Evolutionary conservation across 306 rosid genomes (phyloP).

Genomic region (Ceratonia siliqua): DNA sequence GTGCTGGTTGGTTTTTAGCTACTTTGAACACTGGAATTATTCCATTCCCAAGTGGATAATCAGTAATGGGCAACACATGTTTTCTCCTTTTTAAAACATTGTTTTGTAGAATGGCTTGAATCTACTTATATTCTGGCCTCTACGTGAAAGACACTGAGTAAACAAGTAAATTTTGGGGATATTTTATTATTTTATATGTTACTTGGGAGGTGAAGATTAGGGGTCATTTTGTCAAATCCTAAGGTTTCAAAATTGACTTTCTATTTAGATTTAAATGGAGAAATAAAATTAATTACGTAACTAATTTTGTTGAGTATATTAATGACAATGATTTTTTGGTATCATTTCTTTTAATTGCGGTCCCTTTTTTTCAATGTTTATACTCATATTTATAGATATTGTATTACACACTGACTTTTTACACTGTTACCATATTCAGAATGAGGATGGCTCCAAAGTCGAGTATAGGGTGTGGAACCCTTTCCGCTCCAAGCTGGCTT

Average conservation of each 20-base stretch:
- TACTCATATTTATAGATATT: not conserved
- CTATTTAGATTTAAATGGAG: too few relatives aligned
- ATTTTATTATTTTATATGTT: too few relatives aligned
- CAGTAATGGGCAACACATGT: not conserved
- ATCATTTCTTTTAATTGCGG: not conserved
- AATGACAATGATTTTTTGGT: not conserved
- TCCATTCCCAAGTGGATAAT: not conserved
- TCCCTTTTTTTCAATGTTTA: not conserved
- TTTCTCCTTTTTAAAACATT: not conserved
- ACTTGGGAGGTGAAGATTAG: too few relatives aligned
- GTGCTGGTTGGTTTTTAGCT: not conserved
- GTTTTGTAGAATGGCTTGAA: not conserved
- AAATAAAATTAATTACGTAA: not conserved
- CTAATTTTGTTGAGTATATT: not conserved
- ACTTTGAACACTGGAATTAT: not conserved
- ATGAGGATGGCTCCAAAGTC: slow-evolving; percentile 74
- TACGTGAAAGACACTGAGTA: too few relatives aligned
- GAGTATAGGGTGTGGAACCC: slow-evolving; percentile 96
- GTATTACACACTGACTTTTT: not conserved
- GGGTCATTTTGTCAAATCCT: too few relatives aligned
- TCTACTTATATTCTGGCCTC: not conserved
- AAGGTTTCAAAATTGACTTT: too few relatives aligned
- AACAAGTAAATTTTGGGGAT: too few relatives aligned
- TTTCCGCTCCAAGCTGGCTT: slow-evolving; percentile 90
- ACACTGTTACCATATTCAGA: slow-evolving; percentile 41